Base-by-base conservation (phyloP, 2,329 filamentous ascomycete genomes). In the Fusarium lyarnte region DNA sequence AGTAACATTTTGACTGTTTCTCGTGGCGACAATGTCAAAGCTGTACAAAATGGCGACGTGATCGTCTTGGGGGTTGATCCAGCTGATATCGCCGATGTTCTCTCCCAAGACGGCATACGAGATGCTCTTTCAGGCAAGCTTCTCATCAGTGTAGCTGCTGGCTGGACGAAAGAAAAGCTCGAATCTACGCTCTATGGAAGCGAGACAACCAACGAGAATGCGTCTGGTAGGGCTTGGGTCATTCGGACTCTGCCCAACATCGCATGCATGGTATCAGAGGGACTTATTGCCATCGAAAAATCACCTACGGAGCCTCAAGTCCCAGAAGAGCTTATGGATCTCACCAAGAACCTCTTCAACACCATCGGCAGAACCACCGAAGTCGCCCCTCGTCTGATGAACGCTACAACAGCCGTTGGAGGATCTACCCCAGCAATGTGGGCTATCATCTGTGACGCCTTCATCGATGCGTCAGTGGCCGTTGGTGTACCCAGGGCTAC, bases 391-490 rank as follows among this genome's bases (percentile, higher is more conserved):
- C 79, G 82, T 4, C 82, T 84, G 10, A 88, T 91, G 85, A 86
- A 90, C 68, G 87, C 85, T 1, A 83, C 82, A n/a, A 90, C 88
- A 0, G 88, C 89, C 0, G 83, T 91, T 3, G 89, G 87, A 66
- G 88, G 88, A 1, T 90, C 87, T 5, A 89, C 88, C 0, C 89
- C 88, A 0, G 89, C 89, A 0, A 90, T 91, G 79, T 88, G 87
- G 65, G 87, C 88, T 0, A 80, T 91, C 13, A 83, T 91, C 9
- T 82, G 87, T 17, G 89, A 91, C 69, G 87, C 87, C 1, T 81
- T 90, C 59, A 87, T 88, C 5, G 88, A 90, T 65, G 89, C 88
- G 0, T 87, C 86, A 0, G 88, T 91, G 1, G 88, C 89, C 1
- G 89, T 90, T 80, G 89, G 89, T 0, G 76, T 91, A 21, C 88